phyloP scores from a whole-genome alignment of 2,329 filamentous ascomycete genomes.

The Hortaea sp. region DNA sequence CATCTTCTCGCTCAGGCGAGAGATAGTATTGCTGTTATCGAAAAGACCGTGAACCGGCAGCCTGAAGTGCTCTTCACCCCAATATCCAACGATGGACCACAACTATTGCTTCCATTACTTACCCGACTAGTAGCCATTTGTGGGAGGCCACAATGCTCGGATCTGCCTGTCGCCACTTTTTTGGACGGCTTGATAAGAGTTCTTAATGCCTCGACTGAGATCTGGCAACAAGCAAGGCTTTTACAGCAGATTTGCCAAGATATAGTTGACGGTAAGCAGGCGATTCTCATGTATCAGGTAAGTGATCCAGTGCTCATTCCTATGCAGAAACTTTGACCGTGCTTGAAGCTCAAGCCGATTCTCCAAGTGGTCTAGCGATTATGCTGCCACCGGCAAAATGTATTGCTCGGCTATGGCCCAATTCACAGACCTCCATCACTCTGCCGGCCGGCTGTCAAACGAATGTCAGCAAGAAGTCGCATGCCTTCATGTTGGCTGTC shows the following conservation, averaged over 20 bases:
- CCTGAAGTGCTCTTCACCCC: slow-evolving; percentile 51
- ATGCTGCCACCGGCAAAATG: slow-evolving; percentile 31
- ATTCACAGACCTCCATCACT: slow-evolving; percentile 30
- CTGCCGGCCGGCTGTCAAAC: slow-evolving; percentile 31
- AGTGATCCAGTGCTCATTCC: slow-evolving; percentile 15
- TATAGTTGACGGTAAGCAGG: slow-evolving; percentile 30
- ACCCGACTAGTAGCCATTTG: slow-evolving; percentile 42
- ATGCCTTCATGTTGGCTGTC: slow-evolving; percentile 19
- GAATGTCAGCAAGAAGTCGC: slow-evolving; percentile 8
- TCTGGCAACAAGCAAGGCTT: slow-evolving; percentile 26
- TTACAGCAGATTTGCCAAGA: slow-evolving; percentile 30
- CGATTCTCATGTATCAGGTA: slow-evolving; percentile 6
- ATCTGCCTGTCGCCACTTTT: slow-evolving; percentile 31
- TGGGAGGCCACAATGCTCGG: slow-evolving; percentile 30
- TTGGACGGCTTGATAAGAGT: slow-evolving; percentile 28
- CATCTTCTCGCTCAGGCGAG: slow-evolving; percentile 50
- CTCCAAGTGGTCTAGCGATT: slow-evolving; percentile 16
- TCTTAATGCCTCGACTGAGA: slow-evolving; percentile 25
- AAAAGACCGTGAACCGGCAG: slow-evolving; percentile 63
- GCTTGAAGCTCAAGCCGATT: slow-evolving; percentile 25
- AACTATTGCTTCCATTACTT: slow-evolving; percentile 45
- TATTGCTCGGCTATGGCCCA: slow-evolving; percentile 28
- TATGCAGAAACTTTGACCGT: slow-evolving; percentile 35
- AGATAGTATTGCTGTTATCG: slow-evolving; percentile 69
- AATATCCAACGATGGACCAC: slow-evolving; percentile 30